A percentile compares a stretch with the other conserved stretches of the same genome.
These are phyloP conservation scores for Fusarium chlamydosporum DNA, from an alignment of 2,329 filamentous ascomycete genomes.

Conservation along the genomic window DNA sequence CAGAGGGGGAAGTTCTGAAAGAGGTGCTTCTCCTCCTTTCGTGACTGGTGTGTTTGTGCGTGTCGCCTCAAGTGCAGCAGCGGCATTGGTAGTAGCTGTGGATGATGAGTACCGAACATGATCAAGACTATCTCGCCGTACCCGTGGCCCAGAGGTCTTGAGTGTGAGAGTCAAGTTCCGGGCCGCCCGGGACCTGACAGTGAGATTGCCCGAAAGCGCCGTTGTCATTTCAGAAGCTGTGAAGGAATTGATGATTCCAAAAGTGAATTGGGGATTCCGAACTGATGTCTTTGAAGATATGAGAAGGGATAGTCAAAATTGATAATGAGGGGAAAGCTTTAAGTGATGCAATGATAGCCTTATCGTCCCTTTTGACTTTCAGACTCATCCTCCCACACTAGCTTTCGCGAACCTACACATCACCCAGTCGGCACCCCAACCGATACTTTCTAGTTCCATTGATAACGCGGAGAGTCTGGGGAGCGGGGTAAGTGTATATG, in stretches of 20 bases:
- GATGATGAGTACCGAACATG: conserved; percentile 22
- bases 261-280: background rate
- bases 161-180: conserved; percentile 30
- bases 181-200: conserved; percentile 27
- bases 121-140: conserved; percentile 14
- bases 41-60: conserved; percentile 16
- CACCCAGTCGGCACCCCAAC: conserved; percentile 34
- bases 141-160: conserved; percentile 2
- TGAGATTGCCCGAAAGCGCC: conserved; percentile 27
- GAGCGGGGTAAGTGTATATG: conserved; percentile 30
- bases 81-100: conserved; percentile 17
- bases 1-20: conserved; percentile 53
- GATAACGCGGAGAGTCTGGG: conserved; percentile 39
- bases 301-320: background rate
- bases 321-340: background rate
- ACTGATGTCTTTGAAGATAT: background rate
- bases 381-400: background rate
- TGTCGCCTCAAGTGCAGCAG: conserved; percentile 28
- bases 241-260: background rate
- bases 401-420: conserved; percentile 2
- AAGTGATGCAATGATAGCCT: conserved; percentile 21
- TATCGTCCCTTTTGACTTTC: conserved; percentile 31
- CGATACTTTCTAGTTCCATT: conserved; percentile 14
- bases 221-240: conserved; percentile 33
- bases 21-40: conserved; percentile 35